Evolutionary conservation across 257 asterid genomes (phyloP).

Genomic region (Capsicum pubescens): DNA sequence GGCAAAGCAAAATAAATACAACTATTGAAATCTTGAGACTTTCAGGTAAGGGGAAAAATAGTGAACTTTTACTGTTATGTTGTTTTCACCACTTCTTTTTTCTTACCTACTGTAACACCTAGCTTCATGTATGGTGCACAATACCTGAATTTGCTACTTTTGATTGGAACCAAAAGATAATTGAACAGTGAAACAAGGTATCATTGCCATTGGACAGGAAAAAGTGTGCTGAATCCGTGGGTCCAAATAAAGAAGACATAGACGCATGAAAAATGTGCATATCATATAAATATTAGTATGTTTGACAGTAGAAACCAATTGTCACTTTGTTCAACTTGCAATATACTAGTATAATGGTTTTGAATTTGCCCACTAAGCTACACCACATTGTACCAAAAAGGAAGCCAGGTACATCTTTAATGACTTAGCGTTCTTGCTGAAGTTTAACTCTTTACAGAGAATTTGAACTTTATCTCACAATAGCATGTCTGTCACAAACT

Average conservation of each 20-base stretch:
- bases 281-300: not conserved
- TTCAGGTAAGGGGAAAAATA: not conserved
- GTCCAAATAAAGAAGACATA: not conserved
- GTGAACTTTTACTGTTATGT: not conserved
- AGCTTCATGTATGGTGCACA: constrained; percentile 10
- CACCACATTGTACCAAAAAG: not conserved
- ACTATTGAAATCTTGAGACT: not conserved
- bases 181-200: not conserved
- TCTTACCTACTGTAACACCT: not conserved
- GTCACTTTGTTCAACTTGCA: not conserved
- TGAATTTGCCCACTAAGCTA: not conserved
- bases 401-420: not conserved
- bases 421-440: too few species aligned
- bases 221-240: not conserved
- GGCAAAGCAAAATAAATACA: constrained; percentile 3
- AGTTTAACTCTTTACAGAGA: too few species aligned
- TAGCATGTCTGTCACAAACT: too few species aligned
- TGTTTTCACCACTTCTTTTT: not conserved
- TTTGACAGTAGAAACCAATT: not conserved
- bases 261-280: not conserved
- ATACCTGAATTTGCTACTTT: not conserved
- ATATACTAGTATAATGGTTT: not conserved
- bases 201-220: not conserved
- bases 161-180: not conserved
- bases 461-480: too few species aligned